phyloP scores from a whole-genome alignment of 495 filamentous ascomycete species.

The Sphaerosporella brunnea region DNA sequence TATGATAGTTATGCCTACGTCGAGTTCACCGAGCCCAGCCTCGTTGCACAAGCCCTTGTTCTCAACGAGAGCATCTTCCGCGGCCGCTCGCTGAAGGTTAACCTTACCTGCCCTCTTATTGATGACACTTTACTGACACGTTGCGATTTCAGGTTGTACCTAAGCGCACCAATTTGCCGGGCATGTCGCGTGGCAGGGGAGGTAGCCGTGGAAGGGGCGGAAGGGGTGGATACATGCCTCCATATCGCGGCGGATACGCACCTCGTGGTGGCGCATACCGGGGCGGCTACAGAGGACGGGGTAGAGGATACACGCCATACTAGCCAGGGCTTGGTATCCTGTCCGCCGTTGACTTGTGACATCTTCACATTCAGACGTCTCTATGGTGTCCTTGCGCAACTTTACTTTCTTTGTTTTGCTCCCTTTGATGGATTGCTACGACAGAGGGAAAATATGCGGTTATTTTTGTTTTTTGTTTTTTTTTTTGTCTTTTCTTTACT shows the following conservation, averaged over 20 bases:
- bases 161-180: conserved; percentile 92
- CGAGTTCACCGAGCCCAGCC: conserved; percentile 86
- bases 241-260: conserved; percentile 41
- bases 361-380: too few relatives aligned
- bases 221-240: conserved; percentile 41
- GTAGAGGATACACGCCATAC: conserved; percentile 67
- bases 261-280: conserved; percentile 56
- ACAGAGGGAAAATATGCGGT: too few relatives aligned
- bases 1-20: conserved; percentile 97
- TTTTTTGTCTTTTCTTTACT: too few relatives aligned
- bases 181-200: conserved; percentile 70
- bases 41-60: conserved; percentile 83
- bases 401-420: too few relatives aligned
- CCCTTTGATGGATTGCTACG: too few relatives aligned
- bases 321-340: too few relatives aligned
- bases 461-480: too few relatives aligned
- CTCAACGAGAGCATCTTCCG: conserved; percentile 95
- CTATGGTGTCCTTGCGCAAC: too few relatives aligned
- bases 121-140: too few relatives aligned
- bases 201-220: conserved; percentile 41
- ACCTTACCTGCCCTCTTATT: too few relatives aligned
- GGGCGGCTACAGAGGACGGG: conserved; percentile 60
- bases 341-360: too few relatives aligned
- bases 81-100: conserved; percentile 81
- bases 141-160: conserved; percentile 57